Evolutionary conservation across 169 alveolate species (phyloP), one percentile per base, ranked within the genome.

Genomic region (Plasmodium berghei): DNA sequence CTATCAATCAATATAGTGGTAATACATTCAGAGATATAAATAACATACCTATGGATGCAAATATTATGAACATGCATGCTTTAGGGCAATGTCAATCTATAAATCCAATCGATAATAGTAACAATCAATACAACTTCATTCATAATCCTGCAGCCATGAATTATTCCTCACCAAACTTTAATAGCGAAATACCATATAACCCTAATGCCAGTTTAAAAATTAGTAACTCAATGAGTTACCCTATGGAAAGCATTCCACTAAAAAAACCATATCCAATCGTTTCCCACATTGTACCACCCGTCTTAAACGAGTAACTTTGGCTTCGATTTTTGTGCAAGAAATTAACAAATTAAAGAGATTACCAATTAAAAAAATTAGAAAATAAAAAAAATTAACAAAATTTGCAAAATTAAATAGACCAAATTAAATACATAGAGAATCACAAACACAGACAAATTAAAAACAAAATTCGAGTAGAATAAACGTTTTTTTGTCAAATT

Each of bases 261-360:
- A 62, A 20, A 8, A 10, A 26, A 22, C 14, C 49, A 49, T 62
- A 62, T 26, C 14, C 45, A 6, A 22, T 46, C 16, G 28, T 62
- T 9, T 62, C 72, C 8, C 52, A 54, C 49, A 62, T 26, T 9
- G 20, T 62, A 8, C 72, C 72, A 5, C 72, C 72, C 2, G 49
- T 62, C 10, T 46, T 22, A 24, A 62, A 16, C 28, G 72, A 62
- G 49, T 46, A 62, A 62, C 8, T 12, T 5, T 62, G 28, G 14
- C 9, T 8, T 62, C 20, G 59, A 52, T 3, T 34, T 34, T 34
- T 34, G 42, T 34, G 42, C 42, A 34, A 3, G 8, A 34, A 34
- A 34, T 34, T 34, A 34, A 34, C 8, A 34, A 34, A 34, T 34
- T 34, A 34, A 34, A 34, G 42, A 34, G 8, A 34, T 34, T 34